A percentile compares a stretch with the other conserved stretches of the same genome.
Evolutionary conservation across 2,329 filamentous ascomycete genomes (phyloP).

Genomic region (Bimuria novae-zelandiae): DNA sequence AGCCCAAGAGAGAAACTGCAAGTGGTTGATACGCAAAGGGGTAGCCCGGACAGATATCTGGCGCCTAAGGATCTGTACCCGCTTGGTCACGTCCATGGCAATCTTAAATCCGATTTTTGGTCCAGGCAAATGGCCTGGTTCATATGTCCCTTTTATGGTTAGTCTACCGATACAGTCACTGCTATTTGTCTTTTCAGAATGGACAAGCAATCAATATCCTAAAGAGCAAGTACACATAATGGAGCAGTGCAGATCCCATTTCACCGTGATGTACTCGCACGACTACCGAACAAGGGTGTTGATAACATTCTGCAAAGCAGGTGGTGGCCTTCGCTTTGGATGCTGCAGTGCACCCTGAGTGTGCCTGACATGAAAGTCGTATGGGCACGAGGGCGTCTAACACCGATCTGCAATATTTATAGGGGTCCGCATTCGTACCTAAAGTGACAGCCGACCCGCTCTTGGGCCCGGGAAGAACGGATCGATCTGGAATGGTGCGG

Average conservation of each 20-base stretch:
- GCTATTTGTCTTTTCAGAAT: not conserved
- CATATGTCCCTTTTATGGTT: constrained; percentile 12
- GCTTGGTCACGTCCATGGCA: constrained; percentile 7
- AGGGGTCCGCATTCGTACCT: constrained; percentile 15
- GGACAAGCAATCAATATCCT: constrained; percentile 12
- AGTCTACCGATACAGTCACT: constrained; percentile 9
- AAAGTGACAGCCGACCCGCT: constrained; percentile 25
- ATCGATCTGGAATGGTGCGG: constrained; percentile 30
- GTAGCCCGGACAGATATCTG: constrained; percentile 12
- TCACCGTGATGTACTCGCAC: constrained; percentile 19
- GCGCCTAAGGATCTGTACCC: constrained; percentile 17
- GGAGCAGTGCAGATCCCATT: constrained; percentile 10
- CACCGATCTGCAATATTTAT: constrained; percentile 18
- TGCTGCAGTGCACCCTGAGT: constrained; percentile 14
- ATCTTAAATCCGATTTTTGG: constrained; percentile 12
- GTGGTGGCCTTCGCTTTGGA: constrained; percentile 1
- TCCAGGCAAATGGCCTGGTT: constrained; percentile 21
- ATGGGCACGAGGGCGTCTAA: constrained; percentile 19
- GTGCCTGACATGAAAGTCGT: constrained; percentile 29
- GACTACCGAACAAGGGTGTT: constrained; percentile 12
- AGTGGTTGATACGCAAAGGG: constrained; percentile 2
- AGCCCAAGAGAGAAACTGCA: constrained; percentile 16
- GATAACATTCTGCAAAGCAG: constrained; percentile 14
- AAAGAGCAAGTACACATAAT: not conserved
- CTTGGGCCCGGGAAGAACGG: constrained; percentile 6